A percentile compares a stretch with the other conserved stretches of the same genome.
Conservation (phyloP, 1,284 basidiomycete genomes). For the Ganoderma lucidum region DNA sequence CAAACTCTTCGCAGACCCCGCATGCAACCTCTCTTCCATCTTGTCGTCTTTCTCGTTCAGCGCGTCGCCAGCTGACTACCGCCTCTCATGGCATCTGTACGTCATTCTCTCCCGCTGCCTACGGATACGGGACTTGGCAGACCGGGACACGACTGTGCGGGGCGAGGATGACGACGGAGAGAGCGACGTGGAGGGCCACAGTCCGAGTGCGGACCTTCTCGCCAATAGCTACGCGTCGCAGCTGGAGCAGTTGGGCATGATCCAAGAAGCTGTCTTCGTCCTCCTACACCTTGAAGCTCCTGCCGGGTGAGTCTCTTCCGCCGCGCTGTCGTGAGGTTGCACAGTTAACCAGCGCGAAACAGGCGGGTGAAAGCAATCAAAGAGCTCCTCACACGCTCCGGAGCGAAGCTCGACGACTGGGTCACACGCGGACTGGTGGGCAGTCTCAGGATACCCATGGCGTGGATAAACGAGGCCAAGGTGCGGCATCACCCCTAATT, state of each 20-base stretch:
- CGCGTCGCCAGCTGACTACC: slow-evolving; percentile 80
- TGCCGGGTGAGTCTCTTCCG: slow-evolving; percentile 59
- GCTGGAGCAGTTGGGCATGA: slow-evolving; percentile 82
- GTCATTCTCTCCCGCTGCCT: slow-evolving; percentile 87
- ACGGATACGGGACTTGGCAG: slow-evolving; percentile 85
- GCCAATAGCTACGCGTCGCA: slow-evolving; percentile 89
- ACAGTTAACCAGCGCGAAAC: slow-evolving; percentile 8
- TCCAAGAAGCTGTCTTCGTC: slow-evolving; percentile 91
- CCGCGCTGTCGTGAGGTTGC: slow-evolving; percentile 1
- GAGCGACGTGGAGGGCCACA: slow-evolving; percentile 70
- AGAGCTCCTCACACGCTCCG: slow-evolving; percentile 82
- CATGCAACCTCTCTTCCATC: slow-evolving; percentile 67
- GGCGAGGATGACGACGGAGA: slow-evolving; percentile 51
- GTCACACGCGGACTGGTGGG: slow-evolving; percentile 76
- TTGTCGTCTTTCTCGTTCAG: slow-evolving; percentile 80
- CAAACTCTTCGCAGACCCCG: slow-evolving; percentile 76
- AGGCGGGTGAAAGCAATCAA: slow-evolving; percentile 85
- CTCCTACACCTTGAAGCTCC: slow-evolving; percentile 88
- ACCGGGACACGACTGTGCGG: slow-evolving; percentile 65
- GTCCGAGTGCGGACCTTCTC: slow-evolving; percentile 84
- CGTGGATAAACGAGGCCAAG: slow-evolving; percentile 92
- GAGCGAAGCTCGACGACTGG: slow-evolving; percentile 73
- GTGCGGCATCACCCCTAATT: slow-evolving; percentile 47
- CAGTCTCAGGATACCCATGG: slow-evolving; percentile 80
- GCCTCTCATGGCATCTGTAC: slow-evolving; percentile 94